Evolutionary conservation across 768 basidiomycete genomes (phyloP).

Genomic region (Boletus fagicola): DNA sequence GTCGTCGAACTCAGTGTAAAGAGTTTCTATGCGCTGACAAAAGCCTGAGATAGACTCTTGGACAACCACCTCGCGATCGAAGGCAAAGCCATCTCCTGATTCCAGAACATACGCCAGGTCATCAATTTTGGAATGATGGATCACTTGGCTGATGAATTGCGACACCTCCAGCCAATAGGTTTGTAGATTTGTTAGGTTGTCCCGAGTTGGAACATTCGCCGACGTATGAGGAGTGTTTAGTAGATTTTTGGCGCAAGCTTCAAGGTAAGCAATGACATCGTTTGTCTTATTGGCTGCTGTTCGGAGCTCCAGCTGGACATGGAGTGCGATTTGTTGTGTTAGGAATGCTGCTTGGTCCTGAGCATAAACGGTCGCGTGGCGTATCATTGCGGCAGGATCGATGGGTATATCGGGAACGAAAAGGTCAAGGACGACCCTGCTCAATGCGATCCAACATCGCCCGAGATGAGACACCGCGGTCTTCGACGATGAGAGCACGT

Average conservation of each 20-base stretch:
- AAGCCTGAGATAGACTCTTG: constrained; percentile 83
- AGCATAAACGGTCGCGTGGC: constrained; percentile 45
- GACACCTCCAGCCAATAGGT: constrained; percentile 74
- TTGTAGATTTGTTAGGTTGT: constrained; percentile 50
- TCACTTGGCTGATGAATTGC: constrained; percentile 66
- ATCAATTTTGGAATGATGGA: constrained; percentile 47
- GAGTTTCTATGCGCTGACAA: constrained; percentile 61
- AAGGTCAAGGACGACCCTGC: constrained; percentile 60
- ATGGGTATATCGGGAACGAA: constrained; percentile 82
- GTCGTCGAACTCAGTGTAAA: constrained; percentile 72
- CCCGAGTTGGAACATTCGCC: constrained; percentile 34
- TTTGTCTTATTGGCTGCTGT: constrained; percentile 57
- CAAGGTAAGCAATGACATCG: constrained; percentile 46
- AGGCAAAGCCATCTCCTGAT: constrained; percentile 37
- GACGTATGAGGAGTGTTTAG: constrained; percentile 25
- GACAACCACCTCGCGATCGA: constrained; percentile 61
- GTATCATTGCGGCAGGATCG: constrained; percentile 76
- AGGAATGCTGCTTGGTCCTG: constrained; percentile 41
- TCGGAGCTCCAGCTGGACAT: constrained; percentile 52
- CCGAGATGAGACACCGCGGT: constrained; percentile 39
- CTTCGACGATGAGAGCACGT: constrained; percentile 14
- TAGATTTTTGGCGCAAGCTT: constrained; percentile 31
- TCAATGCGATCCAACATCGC: constrained; percentile 58
- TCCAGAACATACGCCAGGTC: constrained; percentile 43
- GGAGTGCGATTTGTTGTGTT: constrained; percentile 49